Evolutionary conservation across 2,329 filamentous ascomycete species (phyloP), one percentile per base, ranked within the genome.

Genomic region (Colletotrichum musae): DNA sequence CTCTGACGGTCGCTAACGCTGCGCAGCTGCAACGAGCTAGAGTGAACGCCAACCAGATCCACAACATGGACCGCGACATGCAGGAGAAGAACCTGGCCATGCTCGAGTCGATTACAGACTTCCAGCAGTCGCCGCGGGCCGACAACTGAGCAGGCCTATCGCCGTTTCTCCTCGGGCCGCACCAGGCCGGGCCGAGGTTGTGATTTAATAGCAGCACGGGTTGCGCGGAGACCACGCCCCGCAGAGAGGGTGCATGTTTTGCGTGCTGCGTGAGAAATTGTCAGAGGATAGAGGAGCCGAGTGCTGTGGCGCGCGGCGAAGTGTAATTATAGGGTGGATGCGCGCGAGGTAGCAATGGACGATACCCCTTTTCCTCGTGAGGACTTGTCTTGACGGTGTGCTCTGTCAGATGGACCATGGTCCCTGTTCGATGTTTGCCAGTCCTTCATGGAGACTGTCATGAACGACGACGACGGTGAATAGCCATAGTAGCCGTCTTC

Each of bases 41-140:
- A 48, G 70, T 82, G 57, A 82, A 81, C 68, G 80, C 83, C 47
- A 85, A 85, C 75, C 84, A 86, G 73, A 81, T 89, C 63, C 82
- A 86, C 72, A 80, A 84, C 71, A 84, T 89, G 73, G 86, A 88
- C 77, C 82, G 85, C 69, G 86, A 89, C 74, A 86, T 88, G 83
- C 83, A 83, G 76, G 83, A 87, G 70, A 84, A 85, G 61, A 88
- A 89, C 75, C 78, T 86, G 73, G 83, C 64, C 41, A 70, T 74
- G 66, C 60, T 74, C 32, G 67, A 73, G 24, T 74, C 73, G 48
- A 74, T 74, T 36, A 74, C 73, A 43, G 69, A 72, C 50, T 71
- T 71, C 7, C 71, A 72, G 62, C 60, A 70, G 58, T 52, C 61
- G 47, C 64, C 48, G 58, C 57, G 47, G 56, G 21, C 54, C 52